Percentiles rank a stretch among this genome's conserved stretches.
These are phyloP conservation scores for Sutorius eximius DNA, from an alignment of 1,284 basidiomycete species.

Conservation along the genomic window DNA sequence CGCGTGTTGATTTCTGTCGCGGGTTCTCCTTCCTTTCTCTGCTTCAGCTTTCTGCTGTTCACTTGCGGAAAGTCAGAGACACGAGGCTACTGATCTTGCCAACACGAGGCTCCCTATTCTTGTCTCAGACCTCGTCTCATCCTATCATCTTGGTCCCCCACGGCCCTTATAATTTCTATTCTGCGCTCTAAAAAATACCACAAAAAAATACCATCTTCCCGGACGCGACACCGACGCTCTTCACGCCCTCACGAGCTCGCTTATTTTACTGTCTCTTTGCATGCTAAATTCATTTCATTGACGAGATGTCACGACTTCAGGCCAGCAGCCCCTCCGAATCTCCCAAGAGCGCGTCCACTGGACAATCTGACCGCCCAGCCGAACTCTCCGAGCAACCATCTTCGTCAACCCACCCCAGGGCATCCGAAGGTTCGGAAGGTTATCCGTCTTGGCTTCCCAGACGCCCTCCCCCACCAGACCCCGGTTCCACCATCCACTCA, in stretches of 20 bases:
- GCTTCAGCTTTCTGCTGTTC: constrained; percentile 29
- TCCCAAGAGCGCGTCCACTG: constrained; percentile 32
- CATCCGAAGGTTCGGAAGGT: constrained; percentile 58
- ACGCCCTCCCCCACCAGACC: constrained; percentile 72
- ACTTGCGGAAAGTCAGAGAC: constrained; percentile 39
- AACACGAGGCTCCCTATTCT: constrained; percentile 45
- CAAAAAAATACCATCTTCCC: constrained; percentile 26
- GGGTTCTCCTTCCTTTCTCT: constrained; percentile 23
- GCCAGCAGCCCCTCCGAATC: constrained; percentile 37
- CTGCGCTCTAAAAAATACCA: constrained; percentile 10
- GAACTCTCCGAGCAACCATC: constrained; percentile 37
- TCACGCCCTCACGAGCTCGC: constrained; percentile 35
- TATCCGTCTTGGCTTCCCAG: constrained; percentile 81
- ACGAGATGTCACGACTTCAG: constrained; percentile 51
- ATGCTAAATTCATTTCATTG: constrained; percentile 36
- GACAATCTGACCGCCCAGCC: constrained; percentile 29
- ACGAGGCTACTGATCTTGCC: constrained; percentile 44
- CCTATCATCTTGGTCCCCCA: constrained; percentile 15
- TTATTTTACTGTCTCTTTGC: constrained; percentile 29
- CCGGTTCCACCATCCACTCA: constrained; percentile 67
- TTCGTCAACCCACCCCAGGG: constrained; percentile 38
- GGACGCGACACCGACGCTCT: constrained; percentile 35
- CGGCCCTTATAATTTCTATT: constrained; percentile 16
- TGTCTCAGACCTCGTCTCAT: constrained; percentile 3
- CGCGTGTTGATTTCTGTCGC: constrained; percentile 28